These are phyloP conservation scores for Astrocystis sublimbata DNA, from an alignment of 495 filamentous ascomycete genomes.

Conservation along the genomic window DNA sequence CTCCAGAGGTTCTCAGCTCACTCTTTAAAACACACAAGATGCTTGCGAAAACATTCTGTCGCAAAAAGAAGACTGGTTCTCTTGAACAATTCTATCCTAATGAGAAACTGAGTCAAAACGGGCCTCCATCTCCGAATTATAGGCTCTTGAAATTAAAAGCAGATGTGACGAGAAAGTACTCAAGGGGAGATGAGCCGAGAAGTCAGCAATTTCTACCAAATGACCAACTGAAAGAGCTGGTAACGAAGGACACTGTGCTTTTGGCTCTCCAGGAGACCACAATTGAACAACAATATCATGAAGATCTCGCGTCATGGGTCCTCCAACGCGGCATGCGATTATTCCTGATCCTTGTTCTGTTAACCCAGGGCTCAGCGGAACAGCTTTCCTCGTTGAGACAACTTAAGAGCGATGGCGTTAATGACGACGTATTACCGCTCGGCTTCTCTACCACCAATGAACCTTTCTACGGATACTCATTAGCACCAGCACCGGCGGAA, in stretches of 20 bases:
- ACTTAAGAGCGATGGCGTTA: not conserved
- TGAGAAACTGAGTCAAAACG: not conserved
- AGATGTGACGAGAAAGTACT: not conserved
- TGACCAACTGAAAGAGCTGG: not conserved
- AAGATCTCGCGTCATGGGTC: not conserved
- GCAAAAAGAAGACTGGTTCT: not conserved
- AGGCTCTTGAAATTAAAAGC: not conserved
- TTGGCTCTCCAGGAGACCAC: not conserved
- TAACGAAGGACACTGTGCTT: not conserved
- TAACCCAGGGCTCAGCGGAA: not conserved
- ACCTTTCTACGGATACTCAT: not conserved
- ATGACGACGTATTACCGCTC: not conserved
- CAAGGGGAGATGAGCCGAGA: not conserved
- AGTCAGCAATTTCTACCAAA: not conserved
- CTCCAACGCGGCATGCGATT: not conserved
- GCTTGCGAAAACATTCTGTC: not conserved
- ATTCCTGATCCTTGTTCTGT: not conserved
- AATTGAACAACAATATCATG: not conserved
- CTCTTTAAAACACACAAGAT: not conserved
- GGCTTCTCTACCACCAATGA: not conserved
- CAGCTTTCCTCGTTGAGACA: not conserved
- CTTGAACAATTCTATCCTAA: not conserved
- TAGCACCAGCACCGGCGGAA: not conserved
- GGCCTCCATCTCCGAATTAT: not conserved
- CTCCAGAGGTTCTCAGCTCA: not conserved